These are phyloP conservation scores for Phycomyces blakesleeanus DNA, from an alignment of 192 early-diverging fungal species.

Conservation along the genomic window DNA sequence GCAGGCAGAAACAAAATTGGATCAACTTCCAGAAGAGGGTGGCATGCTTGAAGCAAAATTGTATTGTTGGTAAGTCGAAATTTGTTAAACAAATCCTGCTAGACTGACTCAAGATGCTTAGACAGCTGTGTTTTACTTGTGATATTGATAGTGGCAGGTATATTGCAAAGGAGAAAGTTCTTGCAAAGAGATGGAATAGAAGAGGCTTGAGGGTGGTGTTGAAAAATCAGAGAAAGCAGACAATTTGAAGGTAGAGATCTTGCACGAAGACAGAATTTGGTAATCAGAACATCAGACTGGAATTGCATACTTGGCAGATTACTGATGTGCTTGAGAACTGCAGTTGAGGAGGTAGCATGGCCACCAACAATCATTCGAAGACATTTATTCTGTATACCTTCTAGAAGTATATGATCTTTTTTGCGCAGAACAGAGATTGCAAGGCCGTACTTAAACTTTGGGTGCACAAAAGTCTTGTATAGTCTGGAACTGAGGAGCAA, in stretches of 20 bases:
- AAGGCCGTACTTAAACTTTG: conserved; percentile 11
- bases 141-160: too few relatives aligned
- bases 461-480: background rate
- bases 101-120: too few relatives aligned
- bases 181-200: too few relatives aligned
- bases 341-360: background rate
- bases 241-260: background rate
- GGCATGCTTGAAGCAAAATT: too few relatives aligned
- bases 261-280: background rate
- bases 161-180: too few relatives aligned
- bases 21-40: too few relatives aligned
- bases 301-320: background rate
- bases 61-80: too few relatives aligned
- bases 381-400: background rate
- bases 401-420: background rate
- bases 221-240: background rate
- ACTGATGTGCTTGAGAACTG: background rate
- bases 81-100: too few relatives aligned
- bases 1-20: too few relatives aligned
- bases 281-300: background rate
- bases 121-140: too few relatives aligned
- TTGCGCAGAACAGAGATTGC: background rate
- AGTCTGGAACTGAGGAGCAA: background rate
- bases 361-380: conserved; percentile 1
- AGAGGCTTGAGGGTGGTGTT: too few relatives aligned